Percentiles rank a stretch among this genome's conserved stretches.
Conservation (phyloP, 257 asterid genomes). For the Scutellaria baicalensis region DNA sequence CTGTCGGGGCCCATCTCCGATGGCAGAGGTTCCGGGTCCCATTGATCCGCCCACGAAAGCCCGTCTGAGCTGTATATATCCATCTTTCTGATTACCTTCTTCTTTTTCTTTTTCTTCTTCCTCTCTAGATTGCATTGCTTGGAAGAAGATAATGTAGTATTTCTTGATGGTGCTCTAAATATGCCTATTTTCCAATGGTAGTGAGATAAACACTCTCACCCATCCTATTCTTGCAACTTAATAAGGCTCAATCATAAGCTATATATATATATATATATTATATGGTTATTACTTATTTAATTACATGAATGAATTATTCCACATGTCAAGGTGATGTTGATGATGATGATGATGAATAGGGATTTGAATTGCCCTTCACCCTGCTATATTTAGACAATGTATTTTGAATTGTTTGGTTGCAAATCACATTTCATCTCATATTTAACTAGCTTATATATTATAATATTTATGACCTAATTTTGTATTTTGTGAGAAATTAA, state of each 20-base stretch:
- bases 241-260: background rate
- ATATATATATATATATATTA: too few relatives aligned
- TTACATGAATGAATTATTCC: too few relatives aligned
- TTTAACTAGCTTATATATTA: too few relatives aligned
- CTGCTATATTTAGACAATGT: too few relatives aligned
- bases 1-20: constrained; percentile 24
- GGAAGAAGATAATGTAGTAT: constrained; percentile 5
- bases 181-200: background rate
- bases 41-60: constrained; percentile 91
- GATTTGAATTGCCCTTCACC: too few relatives aligned
- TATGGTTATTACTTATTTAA: too few relatives aligned
- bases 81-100: constrained; percentile 21
- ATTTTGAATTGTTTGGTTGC: too few relatives aligned
- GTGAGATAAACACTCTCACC: constrained; percentile 28
- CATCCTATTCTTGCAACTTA: constrained; percentile 19
- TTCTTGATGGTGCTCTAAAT: constrained; percentile 1
- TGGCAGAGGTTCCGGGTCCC: constrained; percentile 80
- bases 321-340: too few relatives aligned
- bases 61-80: constrained; percentile 59
- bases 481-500: too few relatives aligned
- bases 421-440: too few relatives aligned
- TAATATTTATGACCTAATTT: too few relatives aligned
- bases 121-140: background rate
- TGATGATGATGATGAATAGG: too few relatives aligned
- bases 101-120: background rate